These are phyloP conservation scores for Albugo laibachii DNA, from an alignment of 352 stramenopile species.

Conservation along the genomic window DNA sequence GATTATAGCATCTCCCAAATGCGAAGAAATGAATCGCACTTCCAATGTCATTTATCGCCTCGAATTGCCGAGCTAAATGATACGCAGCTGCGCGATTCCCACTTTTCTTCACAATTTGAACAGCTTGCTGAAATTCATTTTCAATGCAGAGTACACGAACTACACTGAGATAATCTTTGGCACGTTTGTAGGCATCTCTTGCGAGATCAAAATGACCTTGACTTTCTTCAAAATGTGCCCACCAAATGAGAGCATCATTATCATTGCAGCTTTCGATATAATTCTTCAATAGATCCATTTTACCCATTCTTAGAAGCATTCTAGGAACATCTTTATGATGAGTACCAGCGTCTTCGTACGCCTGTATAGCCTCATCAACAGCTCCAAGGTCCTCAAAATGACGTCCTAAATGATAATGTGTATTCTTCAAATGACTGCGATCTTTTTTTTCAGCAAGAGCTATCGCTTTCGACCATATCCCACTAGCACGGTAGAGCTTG, in stretches of 20 bases:
- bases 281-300: constrained; percentile 79
- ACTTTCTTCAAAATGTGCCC: constrained; percentile 85
- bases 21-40: constrained; percentile 86
- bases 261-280: constrained; percentile 82
- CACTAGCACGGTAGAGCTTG: constrained; percentile 77
- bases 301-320: constrained; percentile 82
- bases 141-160: constrained; percentile 84
- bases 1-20: constrained; percentile 78
- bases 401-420: constrained; percentile 74
- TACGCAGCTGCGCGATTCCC: constrained; percentile 59
- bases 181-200: constrained; percentile 73
- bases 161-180: constrained; percentile 76
- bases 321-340: constrained; percentile 81
- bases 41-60: constrained; percentile 52
- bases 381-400: constrained; percentile 81
- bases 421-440: constrained; percentile 83
- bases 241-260: constrained; percentile 80
- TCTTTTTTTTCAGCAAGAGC: constrained; percentile 77
- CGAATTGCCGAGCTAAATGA: constrained; percentile 76
- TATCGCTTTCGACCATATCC: constrained; percentile 82
- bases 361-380: constrained; percentile 78
- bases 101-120: constrained; percentile 69
- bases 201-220: constrained; percentile 75
- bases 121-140: constrained; percentile 70
- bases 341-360: constrained; percentile 82